A percentile compares a stretch with the other conserved stretches of the same genome.
phyloP scores from a whole-genome alignment of 2,329 filamentous ascomycete species.

The Chrysosphaeria jannelii region DNA sequence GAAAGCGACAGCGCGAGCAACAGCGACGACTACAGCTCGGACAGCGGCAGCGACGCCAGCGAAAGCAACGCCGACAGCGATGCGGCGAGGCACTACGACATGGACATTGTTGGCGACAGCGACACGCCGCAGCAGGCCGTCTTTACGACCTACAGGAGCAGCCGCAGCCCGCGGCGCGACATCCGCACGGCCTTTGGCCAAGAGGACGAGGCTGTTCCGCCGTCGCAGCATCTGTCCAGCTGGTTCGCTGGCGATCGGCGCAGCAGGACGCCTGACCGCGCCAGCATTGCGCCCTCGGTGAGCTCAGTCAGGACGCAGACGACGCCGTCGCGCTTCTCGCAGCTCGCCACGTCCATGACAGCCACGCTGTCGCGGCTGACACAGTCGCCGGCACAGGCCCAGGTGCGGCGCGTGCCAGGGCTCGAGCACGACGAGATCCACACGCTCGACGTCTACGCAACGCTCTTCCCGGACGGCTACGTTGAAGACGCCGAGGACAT shows the following conservation, averaged over 20 bases:
- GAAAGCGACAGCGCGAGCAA: slow-evolving; percentile 2
- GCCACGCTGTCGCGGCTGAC: slow-evolving; percentile 13
- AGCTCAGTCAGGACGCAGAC: too few species aligned
- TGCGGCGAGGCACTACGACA: neutral
- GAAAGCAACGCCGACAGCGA: slow-evolving; percentile 1
- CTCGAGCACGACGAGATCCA: slow-evolving; percentile 20
- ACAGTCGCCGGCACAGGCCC: slow-evolving; percentile 2
- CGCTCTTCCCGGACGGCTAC: slow-evolving; percentile 17
- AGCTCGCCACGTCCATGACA: slow-evolving; percentile 16
- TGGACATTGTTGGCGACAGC: slow-evolving; percentile 1
- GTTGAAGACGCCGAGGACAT: slow-evolving; percentile 17
- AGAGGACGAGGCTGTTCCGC: slow-evolving; percentile 1
- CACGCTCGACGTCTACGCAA: slow-evolving; percentile 21
- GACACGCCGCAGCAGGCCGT: too few species aligned
- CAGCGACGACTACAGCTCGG: slow-evolving; percentile 8
- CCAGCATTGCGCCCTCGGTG: too few species aligned
- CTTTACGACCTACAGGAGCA: slow-evolving; percentile 1
- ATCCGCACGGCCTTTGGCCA: slow-evolving; percentile 2
- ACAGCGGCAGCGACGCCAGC: slow-evolving; percentile 6
- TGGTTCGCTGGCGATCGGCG: slow-evolving; percentile 1
- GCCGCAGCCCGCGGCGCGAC: slow-evolving; percentile 1
- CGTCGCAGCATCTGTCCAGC: neutral
- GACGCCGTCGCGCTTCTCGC: slow-evolving; percentile 14
- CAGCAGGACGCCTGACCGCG: slow-evolving; percentile 3
- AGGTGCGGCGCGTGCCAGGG: too few species aligned